Evolutionary conservation across 345 rosid genomes (phyloP).

Genomic region (Citrus glauca): DNA sequence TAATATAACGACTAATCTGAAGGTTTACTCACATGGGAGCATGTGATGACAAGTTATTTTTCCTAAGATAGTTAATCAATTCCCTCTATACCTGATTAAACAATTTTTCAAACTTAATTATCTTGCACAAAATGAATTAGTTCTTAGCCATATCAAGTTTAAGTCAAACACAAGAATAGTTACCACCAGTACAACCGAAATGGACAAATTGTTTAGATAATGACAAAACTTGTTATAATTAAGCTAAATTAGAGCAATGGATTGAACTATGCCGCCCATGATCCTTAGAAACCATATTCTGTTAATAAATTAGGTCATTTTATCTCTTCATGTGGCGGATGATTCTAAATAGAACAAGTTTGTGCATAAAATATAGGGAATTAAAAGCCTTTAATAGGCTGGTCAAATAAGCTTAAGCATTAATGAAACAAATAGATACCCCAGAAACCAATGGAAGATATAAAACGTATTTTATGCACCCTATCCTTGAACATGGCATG

Average conservation of each 20-base stretch:
- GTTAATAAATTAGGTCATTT: not conserved
- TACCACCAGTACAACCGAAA: not conserved
- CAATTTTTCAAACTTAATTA: no score
- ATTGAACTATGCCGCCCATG: not conserved
- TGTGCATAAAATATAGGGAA: not conserved
- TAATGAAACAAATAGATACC: slow-evolving; percentile 10
- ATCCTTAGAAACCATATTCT: not conserved
- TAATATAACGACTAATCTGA: not conserved
- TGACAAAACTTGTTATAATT: not conserved
- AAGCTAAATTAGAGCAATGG: not conserved
- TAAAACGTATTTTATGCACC: not conserved
- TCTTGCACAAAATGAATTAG: not conserved
- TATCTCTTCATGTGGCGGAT: slow-evolving; percentile 20
- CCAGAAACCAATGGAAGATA: not conserved
- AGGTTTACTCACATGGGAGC: slow-evolving; percentile 22
- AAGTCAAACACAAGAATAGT: not conserved
- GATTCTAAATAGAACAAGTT: not conserved
- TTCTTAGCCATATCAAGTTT: not conserved
- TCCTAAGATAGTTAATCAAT: not conserved
- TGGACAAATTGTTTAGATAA: not conserved
- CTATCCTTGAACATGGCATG: slow-evolving; percentile 31
- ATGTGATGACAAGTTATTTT: slow-evolving; percentile 8
- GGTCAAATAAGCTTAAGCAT: slow-evolving; percentile 16
- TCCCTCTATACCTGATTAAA: no score
- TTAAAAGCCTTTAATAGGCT: not conserved